phyloP scores from a whole-genome alignment of 2,329 filamentous ascomycete species.

The Pezicula neosporulosa region DNA sequence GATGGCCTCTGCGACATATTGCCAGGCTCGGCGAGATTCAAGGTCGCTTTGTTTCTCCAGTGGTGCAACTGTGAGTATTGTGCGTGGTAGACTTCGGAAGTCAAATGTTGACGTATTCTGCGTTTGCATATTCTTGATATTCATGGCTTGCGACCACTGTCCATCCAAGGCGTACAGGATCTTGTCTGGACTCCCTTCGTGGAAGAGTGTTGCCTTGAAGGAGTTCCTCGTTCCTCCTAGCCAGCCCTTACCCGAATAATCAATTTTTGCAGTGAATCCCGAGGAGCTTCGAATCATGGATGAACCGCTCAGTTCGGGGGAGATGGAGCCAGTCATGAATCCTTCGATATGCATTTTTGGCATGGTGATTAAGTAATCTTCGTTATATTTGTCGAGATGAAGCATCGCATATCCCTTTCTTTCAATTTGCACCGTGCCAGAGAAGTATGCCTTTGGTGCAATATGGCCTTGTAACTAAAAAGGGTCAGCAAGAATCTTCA shows the following conservation, averaged over 20 bases:
- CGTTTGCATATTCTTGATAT: slow-evolving; percentile 67
- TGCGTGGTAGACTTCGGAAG: slow-evolving; percentile 51
- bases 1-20: slow-evolving; percentile 77
- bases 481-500: slow-evolving; percentile 1
- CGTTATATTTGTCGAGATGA: slow-evolving; percentile 57
- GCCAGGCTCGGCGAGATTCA: slow-evolving; percentile 85
- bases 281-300: slow-evolving; percentile 83
- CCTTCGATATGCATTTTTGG: slow-evolving; percentile 90
- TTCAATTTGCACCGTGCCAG: slow-evolving; percentile 89
- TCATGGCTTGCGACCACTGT: slow-evolving; percentile 72
- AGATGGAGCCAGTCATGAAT: slow-evolving; percentile 78
- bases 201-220: slow-evolving; percentile 73
- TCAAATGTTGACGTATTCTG: slow-evolving; percentile 54
- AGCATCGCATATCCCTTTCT: slow-evolving; percentile 87
- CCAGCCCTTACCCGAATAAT: slow-evolving; percentile 93
- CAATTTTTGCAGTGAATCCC: slow-evolving; percentile 83
- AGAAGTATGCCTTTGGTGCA: slow-evolving; percentile 91
- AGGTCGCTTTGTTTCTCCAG: slow-evolving; percentile 79
- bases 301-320: slow-evolving; percentile 81
- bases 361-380: slow-evolving; percentile 83
- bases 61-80: slow-evolving; percentile 66
- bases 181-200: slow-evolving; percentile 64
- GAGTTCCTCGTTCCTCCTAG: slow-evolving; percentile 91
- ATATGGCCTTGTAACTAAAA: slow-evolving; percentile 74
- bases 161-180: slow-evolving; percentile 78